phyloP scores from a whole-genome alignment of 441 rosid species.

The Rhodomyrtus psidioides region DNA sequence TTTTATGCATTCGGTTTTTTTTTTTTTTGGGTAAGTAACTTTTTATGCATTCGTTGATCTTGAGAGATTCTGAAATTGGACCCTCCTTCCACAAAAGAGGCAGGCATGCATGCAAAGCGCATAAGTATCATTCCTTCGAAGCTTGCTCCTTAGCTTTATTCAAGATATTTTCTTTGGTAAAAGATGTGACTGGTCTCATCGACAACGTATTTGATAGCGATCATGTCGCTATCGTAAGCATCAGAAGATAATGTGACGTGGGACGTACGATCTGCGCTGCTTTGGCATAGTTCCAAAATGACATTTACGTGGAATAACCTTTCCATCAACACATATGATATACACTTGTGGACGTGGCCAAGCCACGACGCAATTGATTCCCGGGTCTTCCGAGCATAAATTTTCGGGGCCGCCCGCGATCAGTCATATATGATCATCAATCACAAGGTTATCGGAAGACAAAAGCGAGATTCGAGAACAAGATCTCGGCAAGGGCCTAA shows the following conservation, averaged over 20 bases:
- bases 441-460: background rate
- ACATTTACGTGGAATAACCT: background rate
- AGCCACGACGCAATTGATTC: background rate
- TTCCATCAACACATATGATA: background rate
- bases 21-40: too few relatives aligned
- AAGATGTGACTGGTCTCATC: background rate
- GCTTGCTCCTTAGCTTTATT: background rate
- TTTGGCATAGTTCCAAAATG: background rate
- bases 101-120: background rate
- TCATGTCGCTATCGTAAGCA: background rate
- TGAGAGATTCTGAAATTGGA: background rate
- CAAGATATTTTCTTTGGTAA: background rate
- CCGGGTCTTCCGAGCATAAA: background rate
- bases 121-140: background rate
- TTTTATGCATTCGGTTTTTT: background rate
- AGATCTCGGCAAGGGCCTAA: background rate
- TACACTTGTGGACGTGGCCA: background rate
- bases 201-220: background rate
- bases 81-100: background rate
- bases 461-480: background rate
- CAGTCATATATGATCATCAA: background rate
- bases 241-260: background rate
- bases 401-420: background rate
- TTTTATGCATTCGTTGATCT: background rate
- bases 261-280: background rate